Evolutionary conservation across 805 yeast species (phyloP).

Genomic region (Candida berthetii): DNA sequence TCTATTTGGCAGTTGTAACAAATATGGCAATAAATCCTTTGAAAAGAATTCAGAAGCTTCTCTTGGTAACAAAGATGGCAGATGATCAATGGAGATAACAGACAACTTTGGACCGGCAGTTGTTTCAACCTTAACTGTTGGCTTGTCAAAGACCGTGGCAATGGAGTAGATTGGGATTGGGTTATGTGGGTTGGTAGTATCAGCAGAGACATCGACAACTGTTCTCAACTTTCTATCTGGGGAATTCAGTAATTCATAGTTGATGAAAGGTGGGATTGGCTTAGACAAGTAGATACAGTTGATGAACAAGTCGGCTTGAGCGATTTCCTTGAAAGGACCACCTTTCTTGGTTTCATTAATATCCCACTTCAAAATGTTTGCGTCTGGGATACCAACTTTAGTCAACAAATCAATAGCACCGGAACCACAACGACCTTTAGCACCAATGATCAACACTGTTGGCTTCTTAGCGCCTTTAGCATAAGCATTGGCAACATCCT

Average conservation of each 20-base stretch:
- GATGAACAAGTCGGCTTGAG: slow-evolving; percentile 79
- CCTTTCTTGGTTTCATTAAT: slow-evolving; percentile 94
- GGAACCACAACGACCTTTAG: slow-evolving; percentile 97
- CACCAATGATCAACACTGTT: slow-evolving; percentile 86
- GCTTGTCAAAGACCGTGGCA: slow-evolving; percentile 87
- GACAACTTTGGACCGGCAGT: slow-evolving; percentile 79
- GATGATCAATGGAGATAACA: slow-evolving; percentile 92
- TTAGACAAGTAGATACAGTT: slow-evolving; percentile 93
- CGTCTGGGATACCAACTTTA: slow-evolving; percentile 84
- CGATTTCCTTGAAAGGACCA: slow-evolving; percentile 95
- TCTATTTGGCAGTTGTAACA: slow-evolving; percentile 80
- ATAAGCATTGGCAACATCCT: slow-evolving; percentile 49
- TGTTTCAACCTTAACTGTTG: slow-evolving; percentile 81
- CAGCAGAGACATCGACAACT: slow-evolving; percentile 97
- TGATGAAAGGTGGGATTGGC: slow-evolving; percentile 91
- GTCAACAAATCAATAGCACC: slow-evolving; percentile 87
- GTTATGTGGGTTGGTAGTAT: slow-evolving; percentile 96
- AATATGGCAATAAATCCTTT: slow-evolving; percentile 81
- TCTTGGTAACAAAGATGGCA: slow-evolving; percentile 93
- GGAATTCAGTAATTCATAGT: slow-evolving; percentile 58
- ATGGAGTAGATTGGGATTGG: slow-evolving; percentile 91
- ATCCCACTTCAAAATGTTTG: slow-evolving; percentile 88
- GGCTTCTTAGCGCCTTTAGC: slow-evolving; percentile 65
- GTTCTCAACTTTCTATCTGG: slow-evolving; percentile 75
- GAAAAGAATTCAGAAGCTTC: slow-evolving; percentile 94